These are phyloP conservation scores for Adansonia digitata DNA, from an alignment of 345 rosid species.

Conservation along the genomic window DNA sequence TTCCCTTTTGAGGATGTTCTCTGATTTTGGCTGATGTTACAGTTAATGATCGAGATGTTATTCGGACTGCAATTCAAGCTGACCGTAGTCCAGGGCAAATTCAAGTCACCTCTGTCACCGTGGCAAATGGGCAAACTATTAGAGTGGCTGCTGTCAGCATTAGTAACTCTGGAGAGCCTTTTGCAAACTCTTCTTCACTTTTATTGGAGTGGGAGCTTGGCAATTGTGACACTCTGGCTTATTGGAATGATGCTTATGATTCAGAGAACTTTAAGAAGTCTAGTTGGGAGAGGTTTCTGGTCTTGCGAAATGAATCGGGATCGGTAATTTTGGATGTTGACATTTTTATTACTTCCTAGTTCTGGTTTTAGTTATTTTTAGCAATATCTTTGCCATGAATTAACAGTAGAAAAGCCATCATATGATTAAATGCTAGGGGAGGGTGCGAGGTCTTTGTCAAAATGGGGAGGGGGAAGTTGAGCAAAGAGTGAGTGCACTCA, in stretches of 20 bases:
- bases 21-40: slow-evolving; percentile 21
- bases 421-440: neutral
- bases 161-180: slow-evolving; percentile 57
- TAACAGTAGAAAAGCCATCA: neutral
- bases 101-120: slow-evolving; percentile 60
- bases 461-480: neutral
- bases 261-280: slow-evolving; percentile 36
- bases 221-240: slow-evolving; percentile 62
- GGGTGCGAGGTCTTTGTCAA: neutral
- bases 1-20: neutral
- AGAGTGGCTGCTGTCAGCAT: slow-evolving; percentile 79
- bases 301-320: slow-evolving; percentile 76
- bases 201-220: slow-evolving; percentile 73
- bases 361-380: neutral
- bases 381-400: neutral
- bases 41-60: slow-evolving; percentile 65
- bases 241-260: slow-evolving; percentile 60
- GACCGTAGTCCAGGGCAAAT: slow-evolving; percentile 48
- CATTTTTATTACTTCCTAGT: slow-evolving; percentile 1
- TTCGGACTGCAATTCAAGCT: slow-evolving; percentile 53
- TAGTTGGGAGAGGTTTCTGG: slow-evolving; percentile 80
- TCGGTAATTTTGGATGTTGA: slow-evolving; percentile 40
- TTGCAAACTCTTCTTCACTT: slow-evolving; percentile 92
- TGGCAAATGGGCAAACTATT: slow-evolving; percentile 83
- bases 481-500: neutral